Evolutionary conservation across 352 stramenopile genomes (phyloP), one percentile per base, ranked within the genome.

Genomic region (Globisporangium uncinulatum): DNA sequence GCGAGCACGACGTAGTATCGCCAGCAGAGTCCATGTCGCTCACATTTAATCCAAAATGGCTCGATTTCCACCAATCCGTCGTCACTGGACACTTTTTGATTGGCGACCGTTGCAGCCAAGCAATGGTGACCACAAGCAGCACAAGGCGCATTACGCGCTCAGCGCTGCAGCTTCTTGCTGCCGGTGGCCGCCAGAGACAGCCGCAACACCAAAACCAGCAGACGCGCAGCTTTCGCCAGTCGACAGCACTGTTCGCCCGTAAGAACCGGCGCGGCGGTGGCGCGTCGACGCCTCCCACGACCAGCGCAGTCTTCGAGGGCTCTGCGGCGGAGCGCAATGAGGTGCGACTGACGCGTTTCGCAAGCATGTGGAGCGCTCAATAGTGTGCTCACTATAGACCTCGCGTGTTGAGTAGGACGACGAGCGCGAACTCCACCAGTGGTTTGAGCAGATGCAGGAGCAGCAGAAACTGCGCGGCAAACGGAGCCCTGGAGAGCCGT

Each of bases 371-470:
- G 6, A 24, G n/a, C 34, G 34, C 34, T 8, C 34, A 15, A 37
- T 17, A 13, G 31, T 48, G 43, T 21, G 8, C 43, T 62, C 6
- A n/a, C 11, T 59, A 9, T 19, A 10, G 6, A 8, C 4, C 19
- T 24, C 1, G 8, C n/a, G 6, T 29, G 14, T 3, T 8, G 19
- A 15, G 1, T 32, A 85, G 72, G 59, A 61, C 19, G 63, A 75
- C 0, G 65, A 77, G 21, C 58, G 74, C 42, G 75, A 83, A 41
- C 69, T 85, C 45, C 45, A 56, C 32, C 63, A 75, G 54, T 85
- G 75, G 75, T 71, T 72, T 32, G 53, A 74, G 29, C 61, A 81
- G 54, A 75, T 80, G 66, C 68, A 79, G 59, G 49, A 66, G 46
- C 50, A 79, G 63, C 51, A 54, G 11, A 20, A 58, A 20, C 19